Conservation (phyloP, 768 basidiomycete genomes). For the Boletus rufocinnamomeus region DNA sequence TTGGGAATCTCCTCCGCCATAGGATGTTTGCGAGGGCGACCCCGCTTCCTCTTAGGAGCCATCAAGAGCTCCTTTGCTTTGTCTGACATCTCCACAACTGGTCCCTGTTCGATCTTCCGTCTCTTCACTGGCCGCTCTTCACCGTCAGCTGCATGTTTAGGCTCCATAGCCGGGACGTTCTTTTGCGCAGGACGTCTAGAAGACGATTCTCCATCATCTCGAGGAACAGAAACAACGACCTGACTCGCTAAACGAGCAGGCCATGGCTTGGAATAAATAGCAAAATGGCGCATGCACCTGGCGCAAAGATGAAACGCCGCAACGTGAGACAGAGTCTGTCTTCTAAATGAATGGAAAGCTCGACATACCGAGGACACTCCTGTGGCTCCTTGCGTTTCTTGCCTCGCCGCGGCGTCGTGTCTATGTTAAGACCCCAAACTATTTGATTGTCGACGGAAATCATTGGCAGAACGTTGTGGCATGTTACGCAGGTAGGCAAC, state of each 20-base stretch:
- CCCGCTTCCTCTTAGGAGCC: conserved; percentile 35
- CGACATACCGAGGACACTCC: conserved; percentile 71
- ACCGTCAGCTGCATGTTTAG: conserved; percentile 51
- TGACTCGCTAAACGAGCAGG: conserved; percentile 57
- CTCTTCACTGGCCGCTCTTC: conserved; percentile 48
- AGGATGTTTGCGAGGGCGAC: conserved; percentile 39
- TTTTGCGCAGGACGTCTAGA: conserved; percentile 55
- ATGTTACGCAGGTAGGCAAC: conserved; percentile 71
- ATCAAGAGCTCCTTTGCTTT: conserved; percentile 38
- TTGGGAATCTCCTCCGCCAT: conserved; percentile 33
- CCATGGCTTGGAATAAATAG: conserved; percentile 75
- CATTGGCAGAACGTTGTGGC: conserved; percentile 69
- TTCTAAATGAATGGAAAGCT: conserved; percentile 27
- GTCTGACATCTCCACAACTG: conserved; percentile 33
- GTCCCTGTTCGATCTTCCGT: conserved; percentile 46
- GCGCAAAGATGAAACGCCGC: conserved; percentile 14
- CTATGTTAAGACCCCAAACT: conserved; percentile 68
- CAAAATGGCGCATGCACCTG: conserved; percentile 79
- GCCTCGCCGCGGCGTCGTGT: conserved; percentile 44
- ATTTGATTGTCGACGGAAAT: conserved; percentile 75
- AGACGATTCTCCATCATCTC: conserved; percentile 43
- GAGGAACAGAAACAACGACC: conserved; percentile 47
- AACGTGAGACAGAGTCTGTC: conserved; percentile 15
- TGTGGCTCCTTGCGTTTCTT: conserved; percentile 63
- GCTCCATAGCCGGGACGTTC: conserved; percentile 50